Conservation (phyloP, 1,284 basidiomycete genomes). For the Tilletia indica region DNA sequence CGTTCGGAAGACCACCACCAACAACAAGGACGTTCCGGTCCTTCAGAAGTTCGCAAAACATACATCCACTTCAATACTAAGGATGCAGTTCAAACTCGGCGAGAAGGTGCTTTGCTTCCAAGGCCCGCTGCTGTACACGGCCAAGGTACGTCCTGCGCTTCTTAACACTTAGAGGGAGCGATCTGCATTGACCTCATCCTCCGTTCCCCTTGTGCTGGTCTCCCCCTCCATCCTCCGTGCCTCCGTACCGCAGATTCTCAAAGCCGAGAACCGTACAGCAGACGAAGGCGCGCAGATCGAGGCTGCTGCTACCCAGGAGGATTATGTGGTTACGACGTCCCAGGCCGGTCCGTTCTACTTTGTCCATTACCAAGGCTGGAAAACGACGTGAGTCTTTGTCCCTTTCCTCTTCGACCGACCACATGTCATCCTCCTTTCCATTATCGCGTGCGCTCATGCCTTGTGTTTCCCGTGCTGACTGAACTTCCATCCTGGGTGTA, state of each 20-base stretch:
- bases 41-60: not conserved
- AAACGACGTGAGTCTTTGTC: conserved; percentile 75
- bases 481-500: not conserved
- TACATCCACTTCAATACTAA: not conserved
- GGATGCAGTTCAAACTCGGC: conserved; percentile 60
- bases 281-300: conserved; percentile 16
- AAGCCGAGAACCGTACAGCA: conserved; percentile 66
- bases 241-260: conserved; percentile 64
- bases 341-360: conserved; percentile 78
- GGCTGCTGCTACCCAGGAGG: conserved; percentile 58
- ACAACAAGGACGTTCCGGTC: no score
- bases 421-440: not conserved
- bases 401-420: not conserved
- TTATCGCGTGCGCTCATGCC: not conserved
- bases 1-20: no score
- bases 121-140: conserved; percentile 89
- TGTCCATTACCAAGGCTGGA: conserved; percentile 99
- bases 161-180: no score
- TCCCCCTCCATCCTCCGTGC: not conserved
- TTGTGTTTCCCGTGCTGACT: not conserved
- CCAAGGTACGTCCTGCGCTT: conserved; percentile 64
- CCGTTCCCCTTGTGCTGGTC: not conserved
- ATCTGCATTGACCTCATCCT: not conserved
- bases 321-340: conserved; percentile 65
- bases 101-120: conserved; percentile 91